Evolutionary conservation across 2,329 filamentous ascomycete genomes (phyloP).

Genomic region (Xylariaceae sp.): DNA sequence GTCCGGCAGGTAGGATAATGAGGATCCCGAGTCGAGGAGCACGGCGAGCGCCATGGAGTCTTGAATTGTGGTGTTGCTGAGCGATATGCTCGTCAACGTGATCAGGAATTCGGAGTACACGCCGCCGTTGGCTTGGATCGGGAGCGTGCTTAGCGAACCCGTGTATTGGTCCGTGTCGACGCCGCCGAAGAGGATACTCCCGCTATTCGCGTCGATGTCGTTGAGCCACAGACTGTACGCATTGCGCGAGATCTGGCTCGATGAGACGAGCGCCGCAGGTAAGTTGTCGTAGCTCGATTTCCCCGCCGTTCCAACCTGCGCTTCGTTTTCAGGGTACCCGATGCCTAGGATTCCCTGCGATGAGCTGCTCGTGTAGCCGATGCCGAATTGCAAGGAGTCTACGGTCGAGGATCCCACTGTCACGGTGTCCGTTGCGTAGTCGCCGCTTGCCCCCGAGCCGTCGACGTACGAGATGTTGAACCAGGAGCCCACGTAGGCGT

Average conservation of each 20-base stretch:
- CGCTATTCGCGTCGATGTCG: constrained; percentile 61
- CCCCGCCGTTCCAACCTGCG: constrained; percentile 58
- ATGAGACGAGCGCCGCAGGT: constrained; percentile 59
- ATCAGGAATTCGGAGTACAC: constrained; percentile 62
- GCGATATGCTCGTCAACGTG: constrained; percentile 57
- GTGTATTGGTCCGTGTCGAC: constrained; percentile 63
- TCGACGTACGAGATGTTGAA: constrained; percentile 91
- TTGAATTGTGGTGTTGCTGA: constrained; percentile 42
- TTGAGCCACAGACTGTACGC: constrained; percentile 75
- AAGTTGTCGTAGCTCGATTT: constrained; percentile 62
- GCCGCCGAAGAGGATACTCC: constrained; percentile 71
- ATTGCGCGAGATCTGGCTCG: constrained; percentile 59
- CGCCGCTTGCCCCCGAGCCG: constrained; percentile 69
- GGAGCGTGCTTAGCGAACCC: constrained; percentile 62
- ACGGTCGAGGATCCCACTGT: constrained; percentile 53
- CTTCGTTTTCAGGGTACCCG: constrained; percentile 77
- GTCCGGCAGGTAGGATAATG: constrained; percentile 63
- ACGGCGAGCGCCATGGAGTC: constrained; percentile 54
- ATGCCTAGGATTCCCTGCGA: constrained; percentile 78
- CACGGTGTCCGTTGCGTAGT: constrained; percentile 76
- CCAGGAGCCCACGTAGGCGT: constrained; percentile 64
- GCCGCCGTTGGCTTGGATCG: constrained; percentile 54
- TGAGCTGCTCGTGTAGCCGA: constrained; percentile 61
- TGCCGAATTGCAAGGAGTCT: constrained; percentile 62
- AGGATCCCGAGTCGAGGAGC: constrained; percentile 68